Conservation (phyloP, 805 yeast genomes). For the Candida ponderosae region DNA sequence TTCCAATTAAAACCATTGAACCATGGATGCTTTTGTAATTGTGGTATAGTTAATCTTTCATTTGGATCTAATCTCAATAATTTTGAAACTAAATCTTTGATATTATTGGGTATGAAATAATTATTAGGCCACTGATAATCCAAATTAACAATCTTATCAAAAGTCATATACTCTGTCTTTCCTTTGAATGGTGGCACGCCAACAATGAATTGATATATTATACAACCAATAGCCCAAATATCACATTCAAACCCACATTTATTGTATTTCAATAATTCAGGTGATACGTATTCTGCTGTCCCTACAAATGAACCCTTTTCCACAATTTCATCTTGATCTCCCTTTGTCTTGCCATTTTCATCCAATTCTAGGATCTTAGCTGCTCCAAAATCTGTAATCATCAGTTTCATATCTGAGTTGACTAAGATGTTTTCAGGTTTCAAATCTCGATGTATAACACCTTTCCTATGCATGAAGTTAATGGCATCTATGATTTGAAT, state of each 20-base stretch:
- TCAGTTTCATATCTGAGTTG: constrained; percentile 77
- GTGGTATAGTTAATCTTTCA: constrained; percentile 47
- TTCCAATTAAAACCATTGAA: constrained; percentile 62
- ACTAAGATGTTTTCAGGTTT: constrained; percentile 91
- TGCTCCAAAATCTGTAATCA: constrained; percentile 98
- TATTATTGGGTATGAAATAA: constrained; percentile 49
- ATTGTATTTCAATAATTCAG: constrained; percentile 75
- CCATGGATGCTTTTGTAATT: constrained; percentile 64
- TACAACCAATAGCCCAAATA: constrained; percentile 93
- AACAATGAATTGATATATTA: constrained; percentile 71
- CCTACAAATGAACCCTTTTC: constrained; percentile 76
- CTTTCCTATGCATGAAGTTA: constrained; percentile 78
- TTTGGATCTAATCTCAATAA: constrained; percentile 68
- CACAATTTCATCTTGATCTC: constrained; percentile 18
- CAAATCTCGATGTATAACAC: constrained; percentile 88
- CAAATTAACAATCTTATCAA: constrained; percentile 76
- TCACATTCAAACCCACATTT: constrained; percentile 79
- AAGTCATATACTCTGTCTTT: constrained; percentile 73
- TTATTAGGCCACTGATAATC: constrained; percentile 62
- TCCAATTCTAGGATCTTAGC: constrained; percentile 60
- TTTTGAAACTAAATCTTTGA: constrained; percentile 59
- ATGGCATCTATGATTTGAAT: constrained; percentile 87
- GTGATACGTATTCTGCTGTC: constrained; percentile 94
- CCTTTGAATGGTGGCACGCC: constrained; percentile 92
- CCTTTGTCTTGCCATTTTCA: constrained; percentile 20